Evolutionary conservation across 331 rosid species (phyloP).

Genomic region (Phaseolus coccineus): DNA sequence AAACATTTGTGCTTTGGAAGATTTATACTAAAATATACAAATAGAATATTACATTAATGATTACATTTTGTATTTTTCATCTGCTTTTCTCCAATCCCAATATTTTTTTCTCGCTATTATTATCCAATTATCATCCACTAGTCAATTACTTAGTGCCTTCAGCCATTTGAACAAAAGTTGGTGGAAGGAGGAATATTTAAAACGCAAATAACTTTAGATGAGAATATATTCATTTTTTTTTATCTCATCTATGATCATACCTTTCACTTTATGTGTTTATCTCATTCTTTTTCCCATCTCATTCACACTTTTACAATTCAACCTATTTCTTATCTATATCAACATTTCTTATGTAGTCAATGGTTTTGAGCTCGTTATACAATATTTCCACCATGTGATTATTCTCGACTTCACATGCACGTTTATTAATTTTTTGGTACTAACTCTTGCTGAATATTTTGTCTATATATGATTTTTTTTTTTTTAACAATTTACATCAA

Average conservation of each 20-base stretch:
- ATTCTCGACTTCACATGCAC: conserved; percentile 9
- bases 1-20: background rate
- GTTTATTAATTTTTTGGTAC: background rate
- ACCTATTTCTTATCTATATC: background rate
- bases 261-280: conserved; percentile 39
- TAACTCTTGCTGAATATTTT: background rate
- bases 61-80: conserved; percentile 42
- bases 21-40: conserved; percentile 24
- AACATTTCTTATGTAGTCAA: background rate
- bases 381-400: conserved; percentile 13
- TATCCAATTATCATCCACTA: conserved; percentile 40
- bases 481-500: background rate
- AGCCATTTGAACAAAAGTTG: conserved; percentile 33
- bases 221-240: conserved; percentile 47
- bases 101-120: conserved; percentile 33
- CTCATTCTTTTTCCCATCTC: background rate
- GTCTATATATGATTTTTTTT: background rate
- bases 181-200: conserved; percentile 45
- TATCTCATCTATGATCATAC: background rate
- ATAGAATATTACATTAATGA: conserved; percentile 49
- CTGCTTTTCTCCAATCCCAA: conserved; percentile 38
- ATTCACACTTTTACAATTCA: background rate
- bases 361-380: background rate
- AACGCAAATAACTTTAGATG: conserved; percentile 44
- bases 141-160: conserved; percentile 34